These are phyloP conservation scores for Fusarium chaquense DNA, from an alignment of 2,329 filamentous ascomycete species.

Conservation along the genomic window DNA sequence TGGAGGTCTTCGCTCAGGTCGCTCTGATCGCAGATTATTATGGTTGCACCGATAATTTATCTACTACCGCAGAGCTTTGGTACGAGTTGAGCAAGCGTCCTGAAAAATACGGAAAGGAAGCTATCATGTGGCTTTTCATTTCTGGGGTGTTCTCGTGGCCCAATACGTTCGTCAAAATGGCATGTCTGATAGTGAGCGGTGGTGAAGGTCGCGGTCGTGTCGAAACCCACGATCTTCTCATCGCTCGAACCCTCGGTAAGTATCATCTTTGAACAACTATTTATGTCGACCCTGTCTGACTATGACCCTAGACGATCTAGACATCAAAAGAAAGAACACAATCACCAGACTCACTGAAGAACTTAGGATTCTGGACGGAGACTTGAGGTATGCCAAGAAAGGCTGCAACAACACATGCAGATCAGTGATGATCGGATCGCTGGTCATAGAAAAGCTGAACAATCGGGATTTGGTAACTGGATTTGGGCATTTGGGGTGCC, in stretches of 20 bases:
- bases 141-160: not conserved
- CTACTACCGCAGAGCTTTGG: conserved; percentile 7
- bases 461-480: not conserved
- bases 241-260: not conserved
- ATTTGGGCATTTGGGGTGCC: not conserved
- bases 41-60: conserved; percentile 1
- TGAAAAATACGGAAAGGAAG: not conserved
- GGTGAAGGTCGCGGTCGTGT: not conserved
- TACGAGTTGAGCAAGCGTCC: fast-evolving
- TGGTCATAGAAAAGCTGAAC: not conserved
- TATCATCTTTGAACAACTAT: not conserved
- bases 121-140: not conserved
- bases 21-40: conserved; percentile 15
- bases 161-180: not conserved
- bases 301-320: not conserved
- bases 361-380: not conserved
- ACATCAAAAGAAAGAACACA: not conserved
- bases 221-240: not conserved
- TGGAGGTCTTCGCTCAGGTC: not conserved
- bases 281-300: fast-evolving
- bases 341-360: not conserved
- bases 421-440: not conserved
- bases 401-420: not conserved
- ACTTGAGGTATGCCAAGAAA: not conserved
- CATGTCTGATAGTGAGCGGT: not conserved